Percentiles rank a stretch among this genome's conserved stretches.
Evolutionary conservation across 257 asterid species (phyloP).

Genomic region (Jacaranda mimosifolia): DNA sequence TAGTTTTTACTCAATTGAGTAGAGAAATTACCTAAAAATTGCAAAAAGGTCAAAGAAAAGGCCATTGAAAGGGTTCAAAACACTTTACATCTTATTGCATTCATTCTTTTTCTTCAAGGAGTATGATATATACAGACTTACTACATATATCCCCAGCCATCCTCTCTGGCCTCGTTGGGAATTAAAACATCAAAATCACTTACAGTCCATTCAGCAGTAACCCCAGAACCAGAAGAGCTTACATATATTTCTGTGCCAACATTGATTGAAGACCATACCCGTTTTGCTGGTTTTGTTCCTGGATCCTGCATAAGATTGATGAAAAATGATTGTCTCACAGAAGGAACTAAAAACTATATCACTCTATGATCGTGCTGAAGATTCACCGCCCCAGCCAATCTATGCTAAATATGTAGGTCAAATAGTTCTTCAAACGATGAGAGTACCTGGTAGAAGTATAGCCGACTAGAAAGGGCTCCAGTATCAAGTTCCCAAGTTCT

Average conservation of each 20-base stretch:
- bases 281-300: slow-evolving; percentile 77
- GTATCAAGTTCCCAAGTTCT: slow-evolving; percentile 87
- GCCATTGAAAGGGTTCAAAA: neutral
- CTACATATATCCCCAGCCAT: slow-evolving; percentile 35
- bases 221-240: slow-evolving; percentile 60
- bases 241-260: slow-evolving; percentile 86
- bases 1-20: too few relatives aligned
- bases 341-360: too few relatives aligned
- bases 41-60: neutral
- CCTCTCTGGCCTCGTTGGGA: slow-evolving; percentile 41
- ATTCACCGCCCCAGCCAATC: too few relatives aligned
- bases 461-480: slow-evolving; percentile 71
- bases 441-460: slow-evolving; percentile 84
- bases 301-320: slow-evolving; percentile 65
- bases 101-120: neutral
- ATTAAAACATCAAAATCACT: slow-evolving; percentile 78
- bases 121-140: neutral
- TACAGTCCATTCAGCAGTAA: slow-evolving; percentile 81
- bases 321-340: neutral
- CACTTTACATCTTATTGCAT: neutral
- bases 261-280: slow-evolving; percentile 79
- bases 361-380: too few relatives aligned
- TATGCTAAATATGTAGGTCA: too few relatives aligned
- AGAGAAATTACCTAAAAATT: too few relatives aligned
- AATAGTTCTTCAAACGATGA: neutral